Evolutionary conservation across 805 yeast species (phyloP).

Genomic region (Candida taoyuanica): DNA sequence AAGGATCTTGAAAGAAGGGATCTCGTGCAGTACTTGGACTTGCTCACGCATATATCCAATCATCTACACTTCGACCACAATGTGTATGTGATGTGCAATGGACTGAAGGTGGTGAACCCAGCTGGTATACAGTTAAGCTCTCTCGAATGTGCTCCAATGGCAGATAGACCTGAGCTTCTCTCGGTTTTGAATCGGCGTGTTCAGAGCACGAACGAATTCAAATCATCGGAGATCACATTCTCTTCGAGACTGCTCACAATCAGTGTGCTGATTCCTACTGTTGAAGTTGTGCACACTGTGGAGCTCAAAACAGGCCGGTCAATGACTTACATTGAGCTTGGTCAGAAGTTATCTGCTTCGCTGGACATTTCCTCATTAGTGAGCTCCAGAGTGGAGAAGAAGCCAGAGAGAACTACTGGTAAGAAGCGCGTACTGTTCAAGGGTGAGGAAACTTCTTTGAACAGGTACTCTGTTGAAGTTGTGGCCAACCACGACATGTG

Average conservation of each 20-base stretch:
- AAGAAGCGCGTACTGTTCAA: slow-evolving; percentile 23
- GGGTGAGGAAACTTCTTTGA: slow-evolving; percentile 16
- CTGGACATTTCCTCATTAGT: slow-evolving; percentile 37
- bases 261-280: slow-evolving; percentile 57
- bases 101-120: slow-evolving; percentile 1
- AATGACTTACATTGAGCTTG: slow-evolving; percentile 46
- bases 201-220: neutral
- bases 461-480: slow-evolving; percentile 43
- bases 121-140: neutral
- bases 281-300: slow-evolving; percentile 56
- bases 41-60: slow-evolving; percentile 15
- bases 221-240: slow-evolving; percentile 1
- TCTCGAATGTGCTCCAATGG: slow-evolving; percentile 1
- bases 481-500: slow-evolving; percentile 60
- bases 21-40: slow-evolving; percentile 18
- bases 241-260: slow-evolving; percentile 33
- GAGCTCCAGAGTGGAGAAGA: slow-evolving; percentile 1
- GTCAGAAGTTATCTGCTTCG: slow-evolving; percentile 51
- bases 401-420: neutral
- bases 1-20: slow-evolving; percentile 10
- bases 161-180: neutral
- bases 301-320: slow-evolving; percentile 36
- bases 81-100: slow-evolving; percentile 4
- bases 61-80: slow-evolving; percentile 6
- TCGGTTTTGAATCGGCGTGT: neutral